phyloP scores from a whole-genome alignment of 164 flowering plant genomes.

The Protea cynaroides region DNA sequence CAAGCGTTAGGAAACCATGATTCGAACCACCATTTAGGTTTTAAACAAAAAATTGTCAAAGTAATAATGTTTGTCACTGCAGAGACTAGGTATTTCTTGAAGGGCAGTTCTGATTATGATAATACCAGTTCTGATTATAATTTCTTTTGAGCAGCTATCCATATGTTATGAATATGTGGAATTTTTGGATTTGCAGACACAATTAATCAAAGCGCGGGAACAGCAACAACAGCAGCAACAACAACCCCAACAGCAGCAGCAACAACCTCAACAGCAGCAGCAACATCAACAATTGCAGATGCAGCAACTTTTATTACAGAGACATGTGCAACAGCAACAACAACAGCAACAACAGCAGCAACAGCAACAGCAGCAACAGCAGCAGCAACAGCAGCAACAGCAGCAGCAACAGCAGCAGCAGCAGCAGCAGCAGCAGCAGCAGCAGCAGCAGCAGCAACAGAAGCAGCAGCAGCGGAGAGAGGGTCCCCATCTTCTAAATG shows the following conservation, averaged over 20 bases:
- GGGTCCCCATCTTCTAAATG: slow-evolving; percentile 73
- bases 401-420: slow-evolving; percentile 58
- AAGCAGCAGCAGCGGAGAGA: slow-evolving; percentile 64
- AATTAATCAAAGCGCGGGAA: slow-evolving; percentile 46
- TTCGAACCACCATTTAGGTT: too few relatives aligned
- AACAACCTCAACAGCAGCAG: slow-evolving; percentile 47
- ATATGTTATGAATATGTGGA: neutral
- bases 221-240: slow-evolving; percentile 32
- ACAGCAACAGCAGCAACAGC: slow-evolving; percentile 64
- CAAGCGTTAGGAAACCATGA: too few relatives aligned
- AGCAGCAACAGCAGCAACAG: slow-evolving; percentile 63
- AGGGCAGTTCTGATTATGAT: too few relatives aligned
- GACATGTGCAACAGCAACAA: slow-evolving; percentile 37
- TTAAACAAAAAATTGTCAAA: too few relatives aligned
- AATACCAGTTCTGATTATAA: too few relatives aligned
- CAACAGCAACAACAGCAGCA: slow-evolving; percentile 42
- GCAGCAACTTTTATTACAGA: slow-evolving; percentile 56
- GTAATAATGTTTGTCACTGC: too few relatives aligned
- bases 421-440: slow-evolving; percentile 54
- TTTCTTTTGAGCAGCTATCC: neutral
- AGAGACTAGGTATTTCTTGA: too few relatives aligned
- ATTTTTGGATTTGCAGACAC: slow-evolving; percentile 35
- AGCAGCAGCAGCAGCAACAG: slow-evolving; percentile 59
- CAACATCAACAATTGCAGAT: slow-evolving; percentile 71
- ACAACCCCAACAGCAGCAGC: slow-evolving; percentile 33